These are phyloP conservation scores for Puccinia coronata DNA, from an alignment of 1,284 basidiomycete genomes.

Conservation along the genomic window DNA sequence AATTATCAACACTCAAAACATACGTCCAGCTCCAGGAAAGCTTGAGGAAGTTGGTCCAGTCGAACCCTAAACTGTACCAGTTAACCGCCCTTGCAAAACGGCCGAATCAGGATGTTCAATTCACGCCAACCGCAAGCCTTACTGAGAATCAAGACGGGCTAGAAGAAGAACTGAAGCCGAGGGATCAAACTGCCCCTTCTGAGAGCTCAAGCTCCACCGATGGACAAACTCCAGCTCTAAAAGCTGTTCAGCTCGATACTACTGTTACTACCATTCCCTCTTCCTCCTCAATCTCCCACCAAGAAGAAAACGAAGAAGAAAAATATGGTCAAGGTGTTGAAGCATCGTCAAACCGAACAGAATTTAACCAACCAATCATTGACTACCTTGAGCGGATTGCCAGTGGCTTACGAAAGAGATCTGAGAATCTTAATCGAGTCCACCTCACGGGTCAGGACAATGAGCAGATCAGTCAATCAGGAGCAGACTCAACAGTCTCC, in stretches of 20 bases:
- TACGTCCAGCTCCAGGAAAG: not conserved
- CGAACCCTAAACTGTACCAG: not conserved
- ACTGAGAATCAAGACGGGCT: not conserved
- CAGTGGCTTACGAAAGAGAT: conserved; percentile 3
- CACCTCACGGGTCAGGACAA: too few species aligned
- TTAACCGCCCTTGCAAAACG: too few species aligned
- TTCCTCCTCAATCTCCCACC: not conserved
- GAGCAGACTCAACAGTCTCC: too few species aligned
- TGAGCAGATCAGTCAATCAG: too few species aligned
- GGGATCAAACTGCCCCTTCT: not conserved
- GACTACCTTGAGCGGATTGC: conserved; percentile 5
- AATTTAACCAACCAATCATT: conserved; percentile 8
- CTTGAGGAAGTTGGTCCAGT: not conserved
- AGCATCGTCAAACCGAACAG: not conserved
- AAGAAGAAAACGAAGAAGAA: not conserved
- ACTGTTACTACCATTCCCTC: not conserved
- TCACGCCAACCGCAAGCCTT: not conserved
- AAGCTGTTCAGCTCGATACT: not conserved
- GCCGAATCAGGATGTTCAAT: too few species aligned
- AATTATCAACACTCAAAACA: not conserved
- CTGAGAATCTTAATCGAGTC: too few species aligned
- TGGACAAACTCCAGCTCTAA: not conserved
- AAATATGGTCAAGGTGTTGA: not conserved
- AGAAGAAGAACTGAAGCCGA: not conserved
- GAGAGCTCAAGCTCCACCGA: not conserved